Conservation (phyloP, 768 basidiomycete genomes). For the Panaeolus cyanescens region DNA sequence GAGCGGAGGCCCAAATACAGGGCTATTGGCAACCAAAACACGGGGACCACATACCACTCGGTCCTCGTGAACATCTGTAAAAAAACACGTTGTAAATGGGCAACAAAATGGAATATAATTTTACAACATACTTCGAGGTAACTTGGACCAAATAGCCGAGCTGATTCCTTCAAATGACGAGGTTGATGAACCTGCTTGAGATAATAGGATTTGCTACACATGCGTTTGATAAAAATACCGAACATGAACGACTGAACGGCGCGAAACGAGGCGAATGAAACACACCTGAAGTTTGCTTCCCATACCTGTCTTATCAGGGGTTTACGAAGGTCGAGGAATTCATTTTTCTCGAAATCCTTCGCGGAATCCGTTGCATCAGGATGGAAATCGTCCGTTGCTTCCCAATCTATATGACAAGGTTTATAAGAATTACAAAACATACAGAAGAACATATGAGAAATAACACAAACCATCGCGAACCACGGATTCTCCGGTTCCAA, state of each 20-base stretch:
- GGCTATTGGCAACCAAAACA: conserved; percentile 90
- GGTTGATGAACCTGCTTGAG: conserved; percentile 97
- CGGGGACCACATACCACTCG: conserved; percentile 91
- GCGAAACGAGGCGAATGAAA: conserved; percentile 8
- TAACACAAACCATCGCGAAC: conserved; percentile 72
- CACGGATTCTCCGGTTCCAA: conserved; percentile 73
- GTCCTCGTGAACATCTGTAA: conserved; percentile 78
- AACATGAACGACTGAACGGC: conserved; percentile 1
- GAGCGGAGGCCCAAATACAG: conserved; percentile 80
- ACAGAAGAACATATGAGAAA: conserved; percentile 2
- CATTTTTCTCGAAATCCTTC: conserved; percentile 84
- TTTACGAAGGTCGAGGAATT: conserved; percentile 88
- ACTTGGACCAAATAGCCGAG: conserved; percentile 82
- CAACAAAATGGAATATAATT: background rate
- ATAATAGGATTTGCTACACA: conserved; percentile 86
- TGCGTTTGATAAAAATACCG: conserved; percentile 3
- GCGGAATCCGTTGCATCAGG: conserved; percentile 86
- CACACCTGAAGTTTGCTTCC: conserved; percentile 80
- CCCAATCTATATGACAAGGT: conserved; percentile 65
- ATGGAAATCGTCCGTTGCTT: conserved; percentile 85
- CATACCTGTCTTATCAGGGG: conserved; percentile 88
- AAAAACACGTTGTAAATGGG: background rate
- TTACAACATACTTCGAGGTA: conserved; percentile 68
- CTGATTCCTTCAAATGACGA: conserved; percentile 79
- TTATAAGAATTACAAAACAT: conserved; percentile 6